Percentiles rank a stretch among this genome's conserved stretches.
Conservation (phyloP, 768 basidiomycete genomes). For the Cyathus striatus region DNA sequence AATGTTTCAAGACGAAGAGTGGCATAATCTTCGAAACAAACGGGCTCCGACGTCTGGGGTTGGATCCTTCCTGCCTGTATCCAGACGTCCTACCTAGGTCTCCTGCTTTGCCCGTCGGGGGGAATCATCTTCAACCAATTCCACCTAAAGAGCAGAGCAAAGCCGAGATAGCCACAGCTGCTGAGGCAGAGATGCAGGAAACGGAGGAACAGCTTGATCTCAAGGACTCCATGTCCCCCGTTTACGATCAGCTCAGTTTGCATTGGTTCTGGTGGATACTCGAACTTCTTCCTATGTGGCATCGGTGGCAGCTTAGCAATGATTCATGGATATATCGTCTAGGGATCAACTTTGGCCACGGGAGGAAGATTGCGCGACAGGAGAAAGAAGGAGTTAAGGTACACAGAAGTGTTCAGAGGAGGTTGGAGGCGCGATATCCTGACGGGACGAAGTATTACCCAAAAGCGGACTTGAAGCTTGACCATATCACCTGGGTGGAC, state of each 20-base stretch:
- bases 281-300: constrained; percentile 39
- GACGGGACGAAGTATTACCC: constrained; percentile 31
- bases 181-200: neutral
- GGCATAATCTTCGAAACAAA: constrained; percentile 56
- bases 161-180: neutral
- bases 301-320: constrained; percentile 28
- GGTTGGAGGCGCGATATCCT: constrained; percentile 43
- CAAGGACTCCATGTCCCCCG: constrained; percentile 38
- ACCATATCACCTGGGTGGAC: constrained; percentile 30
- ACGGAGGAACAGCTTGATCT: constrained; percentile 53
- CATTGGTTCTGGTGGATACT: constrained; percentile 53
- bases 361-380: constrained; percentile 37
- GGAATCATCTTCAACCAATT: constrained; percentile 8
- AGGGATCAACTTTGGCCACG: constrained; percentile 27
- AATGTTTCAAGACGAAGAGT: constrained; percentile 49
- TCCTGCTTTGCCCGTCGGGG: constrained; percentile 13
- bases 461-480: constrained; percentile 27
- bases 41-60: constrained; percentile 33
- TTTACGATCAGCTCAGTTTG: constrained; percentile 47
- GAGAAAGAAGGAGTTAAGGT: constrained; percentile 32
- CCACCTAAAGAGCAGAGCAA: neutral
- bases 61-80: constrained; percentile 34
- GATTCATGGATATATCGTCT: constrained; percentile 20
- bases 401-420: constrained; percentile 45
- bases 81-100: constrained; percentile 26